These are phyloP conservation scores for Secale cereale DNA, from an alignment of 176 grass and related monocot genomes.

Conservation along the genomic window DNA sequence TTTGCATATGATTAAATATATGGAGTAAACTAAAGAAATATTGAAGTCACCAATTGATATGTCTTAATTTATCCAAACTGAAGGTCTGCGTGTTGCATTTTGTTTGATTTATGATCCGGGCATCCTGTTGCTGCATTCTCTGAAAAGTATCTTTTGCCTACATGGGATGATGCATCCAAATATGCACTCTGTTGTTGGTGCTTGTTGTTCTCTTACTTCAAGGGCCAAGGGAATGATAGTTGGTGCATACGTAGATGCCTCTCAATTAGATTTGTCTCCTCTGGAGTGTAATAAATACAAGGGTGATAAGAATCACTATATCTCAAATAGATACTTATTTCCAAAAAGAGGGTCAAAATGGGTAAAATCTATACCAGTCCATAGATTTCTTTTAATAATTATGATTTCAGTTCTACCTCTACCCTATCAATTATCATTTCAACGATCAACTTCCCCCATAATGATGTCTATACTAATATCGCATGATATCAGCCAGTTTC, in stretches of 20 bases:
- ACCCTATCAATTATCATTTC: background rate
- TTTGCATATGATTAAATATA: background rate
- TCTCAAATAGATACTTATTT: too few species aligned
- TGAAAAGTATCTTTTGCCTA: background rate
- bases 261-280: background rate
- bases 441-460: too few species aligned
- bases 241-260: background rate
- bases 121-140: background rate
- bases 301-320: background rate
- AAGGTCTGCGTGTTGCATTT: background rate
- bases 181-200: background rate
- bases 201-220: constrained; percentile 2
- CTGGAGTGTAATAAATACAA: background rate
- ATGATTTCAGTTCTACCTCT: background rate
- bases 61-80: background rate
- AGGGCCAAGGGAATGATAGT: background rate
- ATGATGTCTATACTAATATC: too few species aligned
- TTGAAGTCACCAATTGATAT: background rate
- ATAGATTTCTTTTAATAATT: background rate
- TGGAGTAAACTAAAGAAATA: constrained; percentile 18
- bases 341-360: background rate
- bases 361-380: background rate
- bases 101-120: background rate
- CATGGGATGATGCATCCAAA: background rate
- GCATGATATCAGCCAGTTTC: background rate